Conservation (phyloP, 78 protist genomes). For the Tieghemostelium lacteum region DNA sequence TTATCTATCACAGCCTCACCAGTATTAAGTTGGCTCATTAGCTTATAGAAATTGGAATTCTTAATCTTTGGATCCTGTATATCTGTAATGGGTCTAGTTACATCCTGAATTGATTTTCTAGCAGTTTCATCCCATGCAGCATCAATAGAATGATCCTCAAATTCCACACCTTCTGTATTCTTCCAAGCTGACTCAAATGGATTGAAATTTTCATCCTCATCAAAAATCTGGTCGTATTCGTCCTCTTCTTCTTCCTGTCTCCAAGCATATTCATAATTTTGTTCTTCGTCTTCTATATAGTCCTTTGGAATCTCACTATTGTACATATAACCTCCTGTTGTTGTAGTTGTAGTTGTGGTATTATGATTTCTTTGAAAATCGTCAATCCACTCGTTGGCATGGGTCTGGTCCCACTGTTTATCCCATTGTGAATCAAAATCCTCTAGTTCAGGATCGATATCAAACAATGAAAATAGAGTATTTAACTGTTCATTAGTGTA, state of each 20-base stretch:
- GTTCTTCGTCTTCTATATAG: slow-evolving; percentile 13
- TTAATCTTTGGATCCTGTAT: slow-evolving; percentile 77
- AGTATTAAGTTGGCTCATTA: slow-evolving; percentile 60
- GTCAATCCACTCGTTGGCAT: not conserved
- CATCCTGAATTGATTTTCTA: slow-evolving; percentile 27
- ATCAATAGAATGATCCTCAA: slow-evolving; percentile 25
- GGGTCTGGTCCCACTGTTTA: not conserved
- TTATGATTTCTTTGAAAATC: not conserved
- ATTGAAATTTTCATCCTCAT: not conserved
- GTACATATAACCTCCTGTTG: not conserved
- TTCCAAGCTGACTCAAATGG: slow-evolving; percentile 69
- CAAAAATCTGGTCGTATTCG: not conserved
- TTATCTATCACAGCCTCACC: slow-evolving; percentile 74
- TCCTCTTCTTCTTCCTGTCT: not conserved
- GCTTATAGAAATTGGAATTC: slow-evolving; percentile 66
- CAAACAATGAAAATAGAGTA: slow-evolving; percentile 45
- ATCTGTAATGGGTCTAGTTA: slow-evolving; percentile 57
- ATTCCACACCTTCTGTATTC: not conserved
- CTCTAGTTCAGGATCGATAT: slow-evolving; percentile 29
- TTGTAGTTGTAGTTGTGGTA: not conserved
- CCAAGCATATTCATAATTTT: slow-evolving; percentile 8
- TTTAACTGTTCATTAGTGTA: slow-evolving; percentile 35
- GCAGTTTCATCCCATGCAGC: slow-evolving; percentile 72
- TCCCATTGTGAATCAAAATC: slow-evolving; percentile 34
- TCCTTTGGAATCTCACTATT: not conserved